phyloP scores from a whole-genome alignment of 2,329 filamentous ascomycete species.

The Ambrosiella cleistominuta region DNA sequence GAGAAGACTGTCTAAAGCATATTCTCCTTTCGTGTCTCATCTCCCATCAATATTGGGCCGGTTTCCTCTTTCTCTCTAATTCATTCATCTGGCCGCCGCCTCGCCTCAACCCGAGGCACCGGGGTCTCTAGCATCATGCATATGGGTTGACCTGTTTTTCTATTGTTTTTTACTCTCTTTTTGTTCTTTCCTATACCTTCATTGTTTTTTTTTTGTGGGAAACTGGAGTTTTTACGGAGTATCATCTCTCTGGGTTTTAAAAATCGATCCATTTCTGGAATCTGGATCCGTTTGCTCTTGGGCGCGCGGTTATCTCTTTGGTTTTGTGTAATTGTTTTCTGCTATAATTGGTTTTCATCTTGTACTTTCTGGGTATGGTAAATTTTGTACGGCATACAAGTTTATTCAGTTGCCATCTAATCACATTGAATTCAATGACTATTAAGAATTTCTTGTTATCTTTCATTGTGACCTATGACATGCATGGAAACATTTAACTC shows the following conservation, averaged over 20 bases:
- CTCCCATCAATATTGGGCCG: not conserved
- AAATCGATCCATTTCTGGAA: not conserved
- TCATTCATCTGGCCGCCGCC: not conserved
- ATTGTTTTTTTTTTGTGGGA: slow-evolving; percentile 11
- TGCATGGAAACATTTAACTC: not conserved
- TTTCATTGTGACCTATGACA: not conserved
- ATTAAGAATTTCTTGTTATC: not conserved
- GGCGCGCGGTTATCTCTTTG: not conserved
- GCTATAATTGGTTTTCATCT: not conserved
- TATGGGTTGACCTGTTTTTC: slow-evolving; percentile 1
- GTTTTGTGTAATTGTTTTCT: not conserved
- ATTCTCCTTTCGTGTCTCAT: not conserved
- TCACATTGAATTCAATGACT: not conserved
- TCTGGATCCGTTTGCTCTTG: not conserved
- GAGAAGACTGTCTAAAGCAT: slow-evolving; percentile 8
- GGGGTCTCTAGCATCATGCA: slow-evolving; percentile 1
- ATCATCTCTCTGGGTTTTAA: not conserved
- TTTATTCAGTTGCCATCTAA: slow-evolving; percentile 3
- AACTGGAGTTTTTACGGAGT: slow-evolving; percentile 8
- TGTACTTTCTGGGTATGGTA: not conserved
- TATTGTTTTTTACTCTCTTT: slow-evolving; percentile 2
- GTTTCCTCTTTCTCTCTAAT: not conserved
- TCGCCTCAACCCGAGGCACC: not conserved
- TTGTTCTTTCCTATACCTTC: slow-evolving; percentile 11
- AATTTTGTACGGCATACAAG: slow-evolving; percentile 2